These are phyloP conservation scores for Coniochaeta hoffmannii DNA, from an alignment of 2,329 filamentous ascomycete genomes.

Conservation along the genomic window DNA sequence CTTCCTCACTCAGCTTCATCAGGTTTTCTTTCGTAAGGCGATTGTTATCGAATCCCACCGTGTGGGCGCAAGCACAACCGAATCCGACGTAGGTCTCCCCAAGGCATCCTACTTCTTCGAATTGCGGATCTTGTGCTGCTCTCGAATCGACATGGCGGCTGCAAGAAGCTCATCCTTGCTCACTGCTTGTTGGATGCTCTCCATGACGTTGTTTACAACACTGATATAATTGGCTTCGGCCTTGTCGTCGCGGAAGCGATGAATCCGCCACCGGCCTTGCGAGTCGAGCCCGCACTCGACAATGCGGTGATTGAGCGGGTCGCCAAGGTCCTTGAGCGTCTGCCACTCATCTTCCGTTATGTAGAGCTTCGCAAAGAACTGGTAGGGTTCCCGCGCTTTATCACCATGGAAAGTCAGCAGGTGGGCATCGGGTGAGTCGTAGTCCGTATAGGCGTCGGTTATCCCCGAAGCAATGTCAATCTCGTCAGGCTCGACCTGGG, in stretches of 20 bases:
- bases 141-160: conserved; percentile 63
- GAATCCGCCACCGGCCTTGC: conserved; percentile 71
- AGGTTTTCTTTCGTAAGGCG: too few species aligned
- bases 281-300: conserved; percentile 84
- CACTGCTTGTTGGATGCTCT: conserved; percentile 82
- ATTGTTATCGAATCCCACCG: too few species aligned
- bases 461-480: conserved; percentile 60
- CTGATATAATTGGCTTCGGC: conserved; percentile 79
- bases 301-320: conserved; percentile 78
- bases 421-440: conserved; percentile 65
- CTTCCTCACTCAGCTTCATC: too few species aligned
- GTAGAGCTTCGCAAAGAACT: conserved; percentile 58
- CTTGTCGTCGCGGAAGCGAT: conserved; percentile 91
- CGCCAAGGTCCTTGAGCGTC: conserved; percentile 60
- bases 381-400: conserved; percentile 45
- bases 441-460: conserved; percentile 62
- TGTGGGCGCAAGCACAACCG: too few species aligned
- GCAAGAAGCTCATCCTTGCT: conserved; percentile 72
- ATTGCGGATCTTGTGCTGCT: conserved; percentile 62
- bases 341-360: conserved; percentile 79
- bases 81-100: too few species aligned
- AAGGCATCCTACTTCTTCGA: conserved; percentile 21
- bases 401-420: conserved; percentile 64
- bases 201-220: conserved; percentile 78
- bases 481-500: conserved; percentile 58